These are phyloP conservation scores for Penicillium glabrum DNA, from an alignment of 2,329 filamentous ascomycete genomes.

Conservation along the genomic window DNA sequence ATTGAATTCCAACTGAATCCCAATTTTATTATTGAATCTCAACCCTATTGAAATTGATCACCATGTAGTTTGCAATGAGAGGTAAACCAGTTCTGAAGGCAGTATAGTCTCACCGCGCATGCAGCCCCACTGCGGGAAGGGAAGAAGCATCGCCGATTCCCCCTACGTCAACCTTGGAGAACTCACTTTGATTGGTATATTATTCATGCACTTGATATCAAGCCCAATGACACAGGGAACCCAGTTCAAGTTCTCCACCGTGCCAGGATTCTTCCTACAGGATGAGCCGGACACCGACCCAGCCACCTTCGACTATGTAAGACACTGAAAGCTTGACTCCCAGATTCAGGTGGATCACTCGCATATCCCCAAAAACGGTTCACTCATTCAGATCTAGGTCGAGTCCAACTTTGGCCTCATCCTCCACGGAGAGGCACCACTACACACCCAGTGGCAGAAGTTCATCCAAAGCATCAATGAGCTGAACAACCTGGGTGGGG, in stretches of 20 bases:
- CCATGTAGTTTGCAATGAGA: neutral
- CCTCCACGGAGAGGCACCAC: slow-evolving; percentile 37
- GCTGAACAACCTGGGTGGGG: slow-evolving; percentile 43
- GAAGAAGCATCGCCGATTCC: neutral
- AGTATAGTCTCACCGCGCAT: neutral
- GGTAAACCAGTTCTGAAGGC: neutral
- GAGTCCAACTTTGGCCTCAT: slow-evolving; percentile 53
- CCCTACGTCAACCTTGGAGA: neutral
- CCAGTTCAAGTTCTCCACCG: slow-evolving; percentile 37
- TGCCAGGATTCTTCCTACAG: slow-evolving; percentile 52
- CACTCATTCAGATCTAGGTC: slow-evolving; percentile 26
- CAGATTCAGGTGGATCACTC: neutral
- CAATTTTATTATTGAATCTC: neutral
- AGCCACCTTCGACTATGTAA: slow-evolving; percentile 50
- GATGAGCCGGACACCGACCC: slow-evolving; percentile 51
- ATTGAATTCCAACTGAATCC: neutral
- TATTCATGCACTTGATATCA: neutral
- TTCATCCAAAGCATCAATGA: slow-evolving; percentile 49
- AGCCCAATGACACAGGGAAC: slow-evolving; percentile 18
- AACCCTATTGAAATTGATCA: too few species aligned
- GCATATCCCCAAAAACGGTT: neutral
- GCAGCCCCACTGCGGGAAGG: neutral
- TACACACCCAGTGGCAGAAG: slow-evolving; percentile 56
- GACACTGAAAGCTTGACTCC: slow-evolving; percentile 2
- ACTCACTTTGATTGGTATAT: neutral